phyloP scores from a whole-genome alignment of 2,329 filamentous ascomycete species.

The Phyllosticta citribraziliensis region DNA sequence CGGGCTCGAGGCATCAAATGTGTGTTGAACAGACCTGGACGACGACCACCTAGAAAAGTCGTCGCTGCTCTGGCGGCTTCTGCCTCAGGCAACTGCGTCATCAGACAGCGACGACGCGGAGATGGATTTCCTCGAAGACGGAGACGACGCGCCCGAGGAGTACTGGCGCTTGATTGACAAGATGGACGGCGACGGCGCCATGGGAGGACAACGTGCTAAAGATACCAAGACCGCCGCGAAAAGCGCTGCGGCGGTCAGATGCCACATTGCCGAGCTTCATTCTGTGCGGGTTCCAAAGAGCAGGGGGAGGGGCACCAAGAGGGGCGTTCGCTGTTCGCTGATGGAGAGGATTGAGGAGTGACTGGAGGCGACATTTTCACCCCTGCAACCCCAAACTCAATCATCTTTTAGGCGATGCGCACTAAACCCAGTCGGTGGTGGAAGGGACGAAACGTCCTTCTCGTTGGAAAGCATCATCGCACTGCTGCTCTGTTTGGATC shows the following conservation, averaged over 20 bases:
- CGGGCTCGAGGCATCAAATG: conserved; percentile 14
- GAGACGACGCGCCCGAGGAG: neutral
- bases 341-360: neutral
- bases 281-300: neutral
- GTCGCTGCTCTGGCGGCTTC: neutral
- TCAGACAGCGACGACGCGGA: neutral
- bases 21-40: neutral
- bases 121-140: neutral
- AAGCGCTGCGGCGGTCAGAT: neutral
- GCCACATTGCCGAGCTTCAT: neutral
- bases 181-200: neutral
- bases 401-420: neutral
- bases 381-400: neutral
- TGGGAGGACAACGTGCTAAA: neutral
- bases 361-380: no score
- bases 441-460: no score
- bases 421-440: neutral
- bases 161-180: neutral
- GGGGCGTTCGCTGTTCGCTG: neutral
- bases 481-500: no score
- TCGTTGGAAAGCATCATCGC: no score
- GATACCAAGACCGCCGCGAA: neutral
- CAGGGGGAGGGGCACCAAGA: neutral
- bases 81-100: neutral
- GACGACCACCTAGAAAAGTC: neutral